Evolutionary conservation across 2,329 filamentous ascomycete species (phyloP).

Genomic region (Cytospora piceae): DNA sequence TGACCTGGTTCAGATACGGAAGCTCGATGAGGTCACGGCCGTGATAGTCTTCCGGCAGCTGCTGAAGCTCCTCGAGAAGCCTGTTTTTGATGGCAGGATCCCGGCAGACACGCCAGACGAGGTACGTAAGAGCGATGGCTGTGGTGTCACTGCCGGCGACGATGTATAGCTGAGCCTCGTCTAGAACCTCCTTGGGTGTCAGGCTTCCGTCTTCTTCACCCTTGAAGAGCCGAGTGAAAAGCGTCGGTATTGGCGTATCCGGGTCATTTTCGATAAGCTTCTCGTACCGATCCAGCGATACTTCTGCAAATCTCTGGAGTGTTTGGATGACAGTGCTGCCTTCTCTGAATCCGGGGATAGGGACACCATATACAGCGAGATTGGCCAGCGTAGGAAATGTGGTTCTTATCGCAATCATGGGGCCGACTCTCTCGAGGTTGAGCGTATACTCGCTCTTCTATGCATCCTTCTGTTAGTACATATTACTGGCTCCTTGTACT

Average conservation of each 20-base stretch:
- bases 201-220: constrained; percentile 38
- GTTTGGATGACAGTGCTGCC: constrained; percentile 4
- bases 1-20: constrained; percentile 46
- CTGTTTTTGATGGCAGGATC: constrained; percentile 37
- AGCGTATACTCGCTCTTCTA: constrained; percentile 47
- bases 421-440: constrained; percentile 41
- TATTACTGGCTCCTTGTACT: no score
- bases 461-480: no score
- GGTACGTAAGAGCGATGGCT: constrained; percentile 52
- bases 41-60: constrained; percentile 39
- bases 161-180: constrained; percentile 50
- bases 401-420: constrained; percentile 33
- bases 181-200: constrained; percentile 40
- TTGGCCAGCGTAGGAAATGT: constrained; percentile 37
- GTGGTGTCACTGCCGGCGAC: constrained; percentile 58
- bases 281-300: constrained; percentile 18
- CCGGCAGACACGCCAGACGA: constrained; percentile 46
- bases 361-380: constrained; percentile 10
- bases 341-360: constrained; percentile 23
- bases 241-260: constrained; percentile 34
- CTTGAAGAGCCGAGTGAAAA: constrained; percentile 45
- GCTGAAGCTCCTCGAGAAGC: constrained; percentile 43
- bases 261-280: constrained; percentile 16
- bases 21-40: constrained; percentile 42
- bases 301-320: neutral